A percentile compares a stretch with the other conserved stretches of the same genome.
These are phyloP conservation scores for Paramecium octaurelia DNA, from an alignment of 73 alveolate species.

Conservation along the genomic window DNA sequence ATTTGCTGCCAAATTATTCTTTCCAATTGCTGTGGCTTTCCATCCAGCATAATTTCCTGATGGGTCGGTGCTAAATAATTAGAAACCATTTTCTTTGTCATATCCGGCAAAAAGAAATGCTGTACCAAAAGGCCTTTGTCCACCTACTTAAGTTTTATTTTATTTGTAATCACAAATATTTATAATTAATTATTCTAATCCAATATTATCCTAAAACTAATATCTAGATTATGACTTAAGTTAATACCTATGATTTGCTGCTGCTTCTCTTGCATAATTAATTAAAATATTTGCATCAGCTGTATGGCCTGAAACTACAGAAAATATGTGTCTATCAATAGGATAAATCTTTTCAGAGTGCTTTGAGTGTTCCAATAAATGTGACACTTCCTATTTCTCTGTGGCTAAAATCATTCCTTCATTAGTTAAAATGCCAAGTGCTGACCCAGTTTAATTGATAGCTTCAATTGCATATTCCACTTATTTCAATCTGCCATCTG, in stretches of 20 bases:
- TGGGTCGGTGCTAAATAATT: slow-evolving; percentile 77
- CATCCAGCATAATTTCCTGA: slow-evolving; percentile 78
- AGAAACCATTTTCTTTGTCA: slow-evolving; percentile 73
- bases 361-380: slow-evolving; percentile 69
- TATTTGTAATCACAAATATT: slow-evolving; percentile 73
- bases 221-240: slow-evolving; percentile 19
- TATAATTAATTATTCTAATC: slow-evolving; percentile 70
- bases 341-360: slow-evolving; percentile 60
- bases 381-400: slow-evolving; percentile 69
- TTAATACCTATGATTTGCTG: slow-evolving; percentile 64
- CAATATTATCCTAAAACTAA: slow-evolving; percentile 60
- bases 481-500: slow-evolving; percentile 80
- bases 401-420: slow-evolving; percentile 73
- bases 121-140: slow-evolving; percentile 77
- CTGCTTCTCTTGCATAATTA: slow-evolving; percentile 70
- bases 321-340: slow-evolving; percentile 67
- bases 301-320: slow-evolving; percentile 74
- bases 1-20: slow-evolving; percentile 71
- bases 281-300: slow-evolving; percentile 80
- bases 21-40: slow-evolving; percentile 82
- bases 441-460: slow-evolving; percentile 72
- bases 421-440: slow-evolving; percentile 70
- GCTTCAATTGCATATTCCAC: slow-evolving; percentile 77
- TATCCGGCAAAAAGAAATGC: slow-evolving; percentile 78
- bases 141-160: slow-evolving; percentile 74